Evolutionary conservation across 352 stramenopile species (phyloP), one percentile per base, ranked within the genome.

Genomic region (Aphanomyces euteiches): DNA sequence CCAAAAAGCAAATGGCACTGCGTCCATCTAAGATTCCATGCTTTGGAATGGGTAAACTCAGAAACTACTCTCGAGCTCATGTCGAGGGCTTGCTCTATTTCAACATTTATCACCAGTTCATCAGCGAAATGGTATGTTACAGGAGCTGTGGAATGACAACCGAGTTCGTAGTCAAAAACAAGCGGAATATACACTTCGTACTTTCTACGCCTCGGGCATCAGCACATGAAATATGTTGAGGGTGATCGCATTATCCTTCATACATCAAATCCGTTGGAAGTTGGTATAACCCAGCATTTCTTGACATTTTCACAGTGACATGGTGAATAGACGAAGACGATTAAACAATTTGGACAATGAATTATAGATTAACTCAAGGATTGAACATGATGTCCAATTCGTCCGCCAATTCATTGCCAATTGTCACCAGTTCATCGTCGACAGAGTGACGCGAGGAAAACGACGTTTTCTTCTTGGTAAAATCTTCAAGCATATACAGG

Each of bases 401-500:
- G 28, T 28, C 28, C 28, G 28, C 28, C 10, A 45, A 28, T 17
- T 61, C 54, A 17, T 13, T 58, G 50, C 17, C 50, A n/a, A 19
- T 37, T 13, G 43, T 40, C 19, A 58, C 50, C 50, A 58, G 37
- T 28, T 28, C 28, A 28, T 28, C 28, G 28, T 28, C 28, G 2
- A 28, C 28, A 2, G 28, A 28, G 70, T 77, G 71, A 72, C 73
- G 57, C 19, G 21, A 17, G 54, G 13, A 38, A 40, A 67, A 67
- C 19, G 59, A 41, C 17, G 0, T 37, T 15, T 28, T 61, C 21
- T 60, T 61, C 77, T 79, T 73, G 38, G 77, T 81, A 74, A 98
- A 98, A 45, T 82, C 82, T 67, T 96, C 93, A 39, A 99, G 84
- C 92, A 99, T 95, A n/a, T 79, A 82, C n/a, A 98, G 74, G 37